Percentiles rank a stretch among this genome's conserved stretches.
Conservation (phyloP, 305 asterid genomes). For the Fraxinus xanthoxyloides region DNA sequence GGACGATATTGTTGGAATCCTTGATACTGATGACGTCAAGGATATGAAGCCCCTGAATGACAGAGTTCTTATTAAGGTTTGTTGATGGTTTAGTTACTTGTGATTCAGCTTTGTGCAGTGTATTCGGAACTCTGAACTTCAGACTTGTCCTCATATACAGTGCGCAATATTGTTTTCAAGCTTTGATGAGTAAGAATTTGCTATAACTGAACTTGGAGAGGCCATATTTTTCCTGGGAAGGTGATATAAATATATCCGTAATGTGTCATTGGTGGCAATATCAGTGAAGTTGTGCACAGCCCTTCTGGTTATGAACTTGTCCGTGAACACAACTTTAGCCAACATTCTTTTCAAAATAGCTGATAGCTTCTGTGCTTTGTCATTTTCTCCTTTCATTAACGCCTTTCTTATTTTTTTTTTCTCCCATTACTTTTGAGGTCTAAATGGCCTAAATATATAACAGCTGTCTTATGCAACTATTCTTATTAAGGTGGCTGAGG, state of each 20-base stretch:
- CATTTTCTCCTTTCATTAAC: background rate
- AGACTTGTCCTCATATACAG: background rate
- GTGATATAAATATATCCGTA: background rate
- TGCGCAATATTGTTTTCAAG: background rate
- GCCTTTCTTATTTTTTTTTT: no score
- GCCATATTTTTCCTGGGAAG: background rate
- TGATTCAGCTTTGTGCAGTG: background rate
- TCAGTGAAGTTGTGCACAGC: background rate
- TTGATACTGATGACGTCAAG: constrained; percentile 79
- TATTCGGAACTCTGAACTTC: background rate
- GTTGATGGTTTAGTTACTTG: background rate
- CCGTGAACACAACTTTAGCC: background rate
- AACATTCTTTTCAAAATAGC: background rate
- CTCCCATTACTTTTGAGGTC: background rate
- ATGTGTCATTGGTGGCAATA: background rate
- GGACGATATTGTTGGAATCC: constrained; percentile 86
- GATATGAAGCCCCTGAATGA: constrained; percentile 86
- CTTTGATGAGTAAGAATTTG: background rate
- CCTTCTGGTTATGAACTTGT: background rate
- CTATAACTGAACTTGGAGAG: background rate
- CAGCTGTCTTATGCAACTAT: background rate
- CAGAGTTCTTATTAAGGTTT: constrained; percentile 83
- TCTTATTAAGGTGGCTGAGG: constrained; percentile 63
- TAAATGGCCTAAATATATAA: background rate
- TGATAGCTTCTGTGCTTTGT: background rate